Base-by-base conservation (phyloP, 176 grass and related monocot species). In the Panicum miliaceum region DNA sequence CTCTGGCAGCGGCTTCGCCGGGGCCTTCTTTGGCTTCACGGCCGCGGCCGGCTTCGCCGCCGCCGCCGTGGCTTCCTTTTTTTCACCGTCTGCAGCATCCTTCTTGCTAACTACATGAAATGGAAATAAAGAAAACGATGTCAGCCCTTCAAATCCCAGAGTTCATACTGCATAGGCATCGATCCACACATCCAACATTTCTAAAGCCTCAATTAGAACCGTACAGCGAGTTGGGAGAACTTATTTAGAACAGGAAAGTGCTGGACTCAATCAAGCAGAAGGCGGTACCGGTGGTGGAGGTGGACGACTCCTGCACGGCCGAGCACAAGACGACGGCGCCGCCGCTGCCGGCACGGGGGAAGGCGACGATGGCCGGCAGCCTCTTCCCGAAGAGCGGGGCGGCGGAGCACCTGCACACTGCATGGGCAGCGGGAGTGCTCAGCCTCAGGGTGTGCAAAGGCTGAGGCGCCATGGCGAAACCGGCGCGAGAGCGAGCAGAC, bases 1-100 rank as follows among this genome's bases (percentile, higher is more conserved):
- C 83, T 98, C 93, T 16, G 93, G 91, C 87, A 98, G 46, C 12
- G 89, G 68, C 82, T 90, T 93, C n/a, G 69, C 77, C 0, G 87
- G 63, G 22, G 89, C 85, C 79, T 94, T 98, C 82, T 94, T 95
- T n/a, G 89, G 87, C 88, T 95, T 98, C 18, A 41, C 78, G 4
- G 85, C 76, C 0, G 88, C 77, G 22, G 85, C 77, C 0, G 88
- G 76, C 48, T 87, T 94, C 0, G 85, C 85, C 11, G 75, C 82
- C 3, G 87, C 88, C 1, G 92, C 63, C 26, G 80, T 51, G 45
- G 77, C 65, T 78, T 64, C 90, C 70, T 84, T 87, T 56, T 80
- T 83, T 6, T 76, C 86, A 58, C 53, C 70, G n/a, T 73, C 70
- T 3, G 51, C 83, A 16, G 75, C 80, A 25, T 74, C 75, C 75